Evolutionary conservation across 2,329 filamentous ascomycete species (phyloP).

Genomic region (Didymosphaeria variabile): DNA sequence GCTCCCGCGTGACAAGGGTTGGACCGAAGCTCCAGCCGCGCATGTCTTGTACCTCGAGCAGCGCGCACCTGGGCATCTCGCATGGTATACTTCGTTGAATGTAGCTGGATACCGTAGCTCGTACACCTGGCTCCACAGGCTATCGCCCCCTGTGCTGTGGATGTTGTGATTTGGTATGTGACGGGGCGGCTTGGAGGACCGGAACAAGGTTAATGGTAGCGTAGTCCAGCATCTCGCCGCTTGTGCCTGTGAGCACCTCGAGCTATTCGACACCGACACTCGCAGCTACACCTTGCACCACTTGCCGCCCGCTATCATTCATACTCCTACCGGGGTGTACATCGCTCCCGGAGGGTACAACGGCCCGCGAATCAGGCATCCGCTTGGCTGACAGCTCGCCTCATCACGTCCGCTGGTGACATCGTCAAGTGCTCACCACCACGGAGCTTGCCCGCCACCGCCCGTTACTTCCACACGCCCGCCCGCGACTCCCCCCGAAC

Average conservation of each 20-base stretch:
- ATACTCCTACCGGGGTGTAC: neutral
- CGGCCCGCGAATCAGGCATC: neutral
- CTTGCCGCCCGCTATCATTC: neutral
- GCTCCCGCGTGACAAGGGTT: constrained; percentile 14
- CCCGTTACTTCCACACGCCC: constrained; percentile 8
- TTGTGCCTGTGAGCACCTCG: constrained; percentile 8
- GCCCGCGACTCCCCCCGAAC: neutral
- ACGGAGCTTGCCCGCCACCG: constrained; percentile 21
- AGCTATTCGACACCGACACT: constrained; percentile 7
- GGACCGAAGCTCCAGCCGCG: constrained; percentile 4
- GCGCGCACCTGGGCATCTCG: neutral
- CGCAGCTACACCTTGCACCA: constrained; percentile 2
- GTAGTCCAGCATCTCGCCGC: constrained; percentile 8
- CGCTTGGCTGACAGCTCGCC: constrained; percentile 14
- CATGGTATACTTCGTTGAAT: neutral
- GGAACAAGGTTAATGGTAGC: constrained; percentile 13
- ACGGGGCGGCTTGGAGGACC: constrained; percentile 3
- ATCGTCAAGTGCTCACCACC: constrained; percentile 30
- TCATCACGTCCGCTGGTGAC: constrained; percentile 31
- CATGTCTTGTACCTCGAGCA: constrained; percentile 5
- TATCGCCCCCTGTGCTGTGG: neutral
- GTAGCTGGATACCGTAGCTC: neutral
- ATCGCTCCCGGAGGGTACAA: neutral
- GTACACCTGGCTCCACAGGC: neutral
- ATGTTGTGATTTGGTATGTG: neutral